Evolutionary conservation across 805 yeast genomes (phyloP), one percentile per base, ranked within the genome.

Genomic region (Lachancea waltii): DNA sequence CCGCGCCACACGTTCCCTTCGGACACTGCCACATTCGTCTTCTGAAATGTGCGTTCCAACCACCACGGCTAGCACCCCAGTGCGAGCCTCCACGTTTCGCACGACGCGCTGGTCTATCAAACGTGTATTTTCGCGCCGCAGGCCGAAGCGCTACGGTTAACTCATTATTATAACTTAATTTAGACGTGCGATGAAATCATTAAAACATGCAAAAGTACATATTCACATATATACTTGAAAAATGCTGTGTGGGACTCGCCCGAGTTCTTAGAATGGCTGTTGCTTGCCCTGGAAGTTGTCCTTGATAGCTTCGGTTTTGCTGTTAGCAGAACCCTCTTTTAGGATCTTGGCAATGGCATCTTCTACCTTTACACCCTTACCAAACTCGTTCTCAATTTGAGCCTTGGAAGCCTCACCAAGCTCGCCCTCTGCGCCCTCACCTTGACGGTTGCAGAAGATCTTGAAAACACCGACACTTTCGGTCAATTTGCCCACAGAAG

Each of bases 351-450:
- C 70, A 40, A 85, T 70, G n/a, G 73, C 69, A 19, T 74, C 79
- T 38, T 80, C 85, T 3, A 58, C 51, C 28, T 63, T 65, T 34
- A 69, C 63, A 7, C 47, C 53, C 18, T 72, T 65, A 20, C 87
- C 90, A 47, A 86, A 85, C 52, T 85, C 92, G 45, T 72, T 72
- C 35, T 69, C 70, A 27, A 85, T 56, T 43, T 79, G 82, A 14
- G 67, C 64, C 40, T 75, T 72, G 6, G 90, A 80, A 2, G 90
- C 95, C 50, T 75, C 79, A 36, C 80, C 84, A 18, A 82, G 56
- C 7, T 71, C 69, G 40, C 95, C 95, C 49, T 76, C 83, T 3
- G 77, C 64, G 22, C 95, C 95, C 28, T 64, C 64, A 32, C 84
- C 81, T 17, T 66, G 67, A 43, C 70, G 70, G 40, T 75, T 73